Evolutionary conservation across 768 basidiomycete species (phyloP), one percentile per base, ranked within the genome.

Genomic region (Kwoniella sp.): DNA sequence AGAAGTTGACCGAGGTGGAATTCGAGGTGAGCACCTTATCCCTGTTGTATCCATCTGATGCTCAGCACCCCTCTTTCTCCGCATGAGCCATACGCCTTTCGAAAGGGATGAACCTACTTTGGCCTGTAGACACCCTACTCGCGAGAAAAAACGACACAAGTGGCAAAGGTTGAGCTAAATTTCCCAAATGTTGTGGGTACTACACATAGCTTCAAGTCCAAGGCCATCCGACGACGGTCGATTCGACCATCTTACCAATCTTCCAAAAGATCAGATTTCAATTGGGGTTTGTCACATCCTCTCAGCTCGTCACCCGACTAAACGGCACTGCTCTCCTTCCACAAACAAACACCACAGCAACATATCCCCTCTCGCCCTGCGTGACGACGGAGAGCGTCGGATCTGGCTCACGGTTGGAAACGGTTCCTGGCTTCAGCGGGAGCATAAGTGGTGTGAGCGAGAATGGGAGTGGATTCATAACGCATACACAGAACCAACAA

Each of bases 11-110:
- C 3, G 69, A 76, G 63, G 55, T 76, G 12, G 62, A 64, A 40
- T 71, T 72, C 33, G 74, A 76, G 58, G 71, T 76, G 56, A 64
- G 72, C 60, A 44, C 33, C 33, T 25, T 27, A 24, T 24, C 9
- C 21, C 22, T n/a, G 3, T 27, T 7, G 2, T n/a, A 33, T 47
- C n/a, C n/a, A n/a, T n/a, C n/a, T n/a, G n/a, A n/a, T n/a, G n/a
- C n/a, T n/a, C n/a, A n/a, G n/a, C n/a, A 47, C 19, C 46, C 19
- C 8, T 33, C 33, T 33, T 13, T 6, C 33, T 33, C 33, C 33
- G 19, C 46, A 47, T 47, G 48, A 22, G 9, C 48, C 22, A 26
- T 24, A 24, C 4, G 15, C 48, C 24, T 22, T 15, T 9, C 10
- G 40, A 44, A 6, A 44, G 40, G 40, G 40, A 10, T 15, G 17